Evolutionary conservation across 2,329 filamentous ascomycete species (phyloP).

Genomic region (Fusarium caatingaense): DNA sequence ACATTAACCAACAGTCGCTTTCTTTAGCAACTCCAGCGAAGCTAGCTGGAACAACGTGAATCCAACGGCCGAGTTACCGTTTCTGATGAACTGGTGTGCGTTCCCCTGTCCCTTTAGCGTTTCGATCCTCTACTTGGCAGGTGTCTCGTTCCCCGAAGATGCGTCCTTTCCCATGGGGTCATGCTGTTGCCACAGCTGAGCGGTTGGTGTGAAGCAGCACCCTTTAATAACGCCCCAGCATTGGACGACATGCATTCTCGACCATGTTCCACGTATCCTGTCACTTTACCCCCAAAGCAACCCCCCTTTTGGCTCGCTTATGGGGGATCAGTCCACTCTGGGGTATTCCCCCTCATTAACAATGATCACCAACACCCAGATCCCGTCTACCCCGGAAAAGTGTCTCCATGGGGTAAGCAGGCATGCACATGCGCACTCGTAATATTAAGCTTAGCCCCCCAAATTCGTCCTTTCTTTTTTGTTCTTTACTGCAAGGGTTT

Average conservation of each 20-base stretch:
- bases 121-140: conserved; percentile 17
- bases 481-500: background rate
- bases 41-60: background rate
- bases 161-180: background rate
- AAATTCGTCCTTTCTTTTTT: background rate
- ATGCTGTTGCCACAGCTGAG: background rate
- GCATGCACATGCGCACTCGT: background rate
- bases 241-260: background rate
- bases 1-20: background rate
- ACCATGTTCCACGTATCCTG: background rate
- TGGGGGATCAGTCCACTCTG: conserved; percentile 24
- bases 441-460: conserved; percentile 21
- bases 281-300: conserved; percentile 5
- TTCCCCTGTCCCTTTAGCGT: conserved; percentile 13
- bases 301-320: background rate
- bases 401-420: conserved; percentile 19
- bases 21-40: background rate
- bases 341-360: conserved; percentile 19
- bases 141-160: background rate
- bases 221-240: background rate
- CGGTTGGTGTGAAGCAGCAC: background rate
- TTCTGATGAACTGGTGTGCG: conserved; percentile 1
- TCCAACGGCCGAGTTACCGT: conserved; percentile 1
- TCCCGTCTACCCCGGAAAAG: conserved; percentile 26
- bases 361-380: conserved; percentile 24